Base-by-base conservation (phyloP, 371 early-diverging fungal species). In the Syncephalastrum sp. region DNA sequence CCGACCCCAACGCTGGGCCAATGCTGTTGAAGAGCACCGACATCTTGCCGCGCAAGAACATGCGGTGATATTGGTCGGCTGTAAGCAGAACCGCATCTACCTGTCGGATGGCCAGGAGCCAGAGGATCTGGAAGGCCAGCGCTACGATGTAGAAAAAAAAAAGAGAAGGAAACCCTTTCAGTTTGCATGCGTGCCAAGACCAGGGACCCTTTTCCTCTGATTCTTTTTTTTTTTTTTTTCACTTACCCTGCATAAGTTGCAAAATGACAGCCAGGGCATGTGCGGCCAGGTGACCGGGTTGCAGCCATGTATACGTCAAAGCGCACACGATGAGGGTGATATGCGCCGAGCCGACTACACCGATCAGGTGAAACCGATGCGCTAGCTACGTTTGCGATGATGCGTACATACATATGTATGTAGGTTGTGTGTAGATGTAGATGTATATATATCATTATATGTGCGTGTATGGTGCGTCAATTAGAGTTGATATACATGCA, bases 171-270 rank as follows among this genome's bases (percentile, higher is more conserved):
- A 27, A 56, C 47, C 14, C 46, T 19, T 41, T 7, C n/a, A 23
- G 29, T 21, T 29, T 29, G 53, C 15, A 48, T 16, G 29, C n/a
- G n/a, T 17, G 7, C 38, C 52, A 14, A 51, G 29, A 29, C 21
- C 29, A 29, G 29, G 29, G 29, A 42, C 41, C 21, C 13, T n/a
- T 38, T 45, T 45, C 19, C 12, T 17, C 8, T 53, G 10, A 21
- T 42, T 38, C 52, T 14, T 51, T 51, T 13, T 51, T 29, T 42
- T 49, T 49, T 48, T 21, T 21, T 21, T 21, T 21, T 21, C 21
- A 21, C 42, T 51, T 71, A 67, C 72, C 56, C 57, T 68, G 66
- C 16, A 65, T 46, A 19, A 53, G 57, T 25, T 74, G 70, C 44
- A 74, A 53, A n/a, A 63, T 1, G 23, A 63, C 27, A 27, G 57